Conservation (phyloP, 257 asterid genomes). For the Solanum virginianum region DNA sequence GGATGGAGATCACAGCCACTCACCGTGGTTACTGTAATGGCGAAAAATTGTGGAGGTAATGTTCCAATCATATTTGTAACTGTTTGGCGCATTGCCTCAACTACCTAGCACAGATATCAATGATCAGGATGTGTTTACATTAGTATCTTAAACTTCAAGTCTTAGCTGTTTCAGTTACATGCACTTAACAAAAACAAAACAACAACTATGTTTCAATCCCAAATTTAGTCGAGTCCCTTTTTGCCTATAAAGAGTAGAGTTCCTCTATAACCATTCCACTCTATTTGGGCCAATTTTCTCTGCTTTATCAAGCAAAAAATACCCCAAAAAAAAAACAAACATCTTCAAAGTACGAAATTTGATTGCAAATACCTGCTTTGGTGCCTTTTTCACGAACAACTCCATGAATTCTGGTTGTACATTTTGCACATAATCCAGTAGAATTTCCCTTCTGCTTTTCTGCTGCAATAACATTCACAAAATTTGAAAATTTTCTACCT, state of each 20-base stretch:
- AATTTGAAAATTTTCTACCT: background rate
- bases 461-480: conserved; percentile 21
- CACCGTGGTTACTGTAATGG: conserved; percentile 84
- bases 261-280: background rate
- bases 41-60: conserved; percentile 87
- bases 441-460: conserved; percentile 76
- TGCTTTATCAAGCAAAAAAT: background rate
- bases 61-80: conserved; percentile 97
- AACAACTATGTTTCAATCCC: background rate
- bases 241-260: background rate
- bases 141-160: background rate
- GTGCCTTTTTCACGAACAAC: conserved; percentile 78
- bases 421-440: conserved; percentile 89
- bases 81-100: conserved; percentile 98
- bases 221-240: background rate
- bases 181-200: background rate
- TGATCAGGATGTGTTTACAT: background rate
- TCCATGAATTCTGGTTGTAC: conserved; percentile 99
- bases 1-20: conserved; percentile 9
- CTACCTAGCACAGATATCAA: conserved; percentile 37
- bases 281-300: background rate
- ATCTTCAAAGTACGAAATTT: background rate
- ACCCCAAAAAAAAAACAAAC: background rate
- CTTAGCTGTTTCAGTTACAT: background rate
- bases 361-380: conserved; percentile 56